Base-by-base conservation (phyloP, 306 rosid genomes). In the Lathyrus tuberosus region DNA sequence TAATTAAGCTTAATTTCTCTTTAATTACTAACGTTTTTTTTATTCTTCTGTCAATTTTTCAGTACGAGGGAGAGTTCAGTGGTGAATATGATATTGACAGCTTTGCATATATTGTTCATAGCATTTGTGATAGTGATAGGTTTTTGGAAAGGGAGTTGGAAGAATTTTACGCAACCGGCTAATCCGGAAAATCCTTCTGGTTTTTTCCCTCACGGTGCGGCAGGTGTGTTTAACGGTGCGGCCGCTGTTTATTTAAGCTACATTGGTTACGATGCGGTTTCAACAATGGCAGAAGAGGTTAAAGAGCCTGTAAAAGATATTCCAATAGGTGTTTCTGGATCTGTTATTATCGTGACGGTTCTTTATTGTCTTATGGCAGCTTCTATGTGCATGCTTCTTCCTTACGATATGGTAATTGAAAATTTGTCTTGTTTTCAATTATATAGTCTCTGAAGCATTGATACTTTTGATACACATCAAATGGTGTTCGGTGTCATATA, bases 261-360 rank as follows among this genome's bases (percentile, higher is more conserved):
- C 66, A 93, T 93, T 7, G 97, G 98, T 0, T 93, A 93, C 85
- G 98, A 93, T 57, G 98, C 98, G 71, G 97, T 93, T 26, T 93
- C 97, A 0, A 93, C 98, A 5, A 85, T 93, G 97, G 97, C 98
- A 0, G 98, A 93, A 41, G 98, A 93, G 71, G 98, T 93, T 0
- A 83, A 62, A 1, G 71, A 85, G 3, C 98, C 97, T 1, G 92
- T 86, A 0, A 90, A 85, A 76, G 98, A 93, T 63, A 93, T 93
- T 33, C 98, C 98, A 0, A 46, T 90, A 38, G 97, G 98, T 8
- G 97, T 93, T 5, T 83, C 94, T 0, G 98, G 98, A 38, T 90
- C 97, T 10, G 97, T 93, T 6, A 24, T 80, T n/a, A 43, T 90
- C 33, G 98, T 93, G 12, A 90, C 94, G 10, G 10, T 90, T 8